These are phyloP conservation scores for Fragilariopsis cylindrus DNA, from an alignment of 108 stramenopile genomes.

Conservation along the genomic window DNA sequence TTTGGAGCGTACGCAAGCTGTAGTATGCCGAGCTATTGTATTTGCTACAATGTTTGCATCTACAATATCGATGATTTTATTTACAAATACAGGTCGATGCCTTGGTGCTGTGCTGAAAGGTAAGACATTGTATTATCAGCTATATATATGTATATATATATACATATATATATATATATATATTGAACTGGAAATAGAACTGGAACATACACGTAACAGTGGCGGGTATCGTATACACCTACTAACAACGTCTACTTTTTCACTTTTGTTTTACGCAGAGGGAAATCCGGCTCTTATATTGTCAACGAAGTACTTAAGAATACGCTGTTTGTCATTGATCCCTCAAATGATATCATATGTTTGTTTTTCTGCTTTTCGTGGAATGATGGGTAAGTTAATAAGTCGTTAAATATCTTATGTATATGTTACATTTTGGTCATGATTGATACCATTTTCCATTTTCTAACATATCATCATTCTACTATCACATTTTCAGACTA, in stretches of 20 bases:
- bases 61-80: conserved; percentile 48
- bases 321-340: conserved; percentile 74
- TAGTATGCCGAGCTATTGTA: conserved; percentile 66
- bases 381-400: conserved; percentile 34
- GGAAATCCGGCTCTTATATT: conserved; percentile 70
- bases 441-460: not conserved
- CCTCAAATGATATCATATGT: conserved; percentile 64
- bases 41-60: conserved; percentile 50
- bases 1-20: conserved; percentile 57
- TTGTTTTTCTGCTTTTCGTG: conserved; percentile 44
- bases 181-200: not conserved
- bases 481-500: conserved; percentile 31
- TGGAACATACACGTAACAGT: too few species aligned
- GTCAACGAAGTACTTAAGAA: conserved; percentile 67
- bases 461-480: not conserved
- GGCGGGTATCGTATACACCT: not conserved
- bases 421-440: not conserved
- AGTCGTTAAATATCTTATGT: not conserved
- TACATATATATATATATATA: not conserved
- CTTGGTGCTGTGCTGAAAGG: conserved; percentile 57
- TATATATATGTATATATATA: not conserved
- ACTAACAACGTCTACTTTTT: conserved; percentile 6
- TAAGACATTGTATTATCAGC: not conserved
- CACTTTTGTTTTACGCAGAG: conserved; percentile 21
- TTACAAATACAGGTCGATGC: conserved; percentile 47